These are phyloP conservation scores for Ogataea saltuana DNA, from an alignment of 805 yeast species.

Conservation along the genomic window DNA sequence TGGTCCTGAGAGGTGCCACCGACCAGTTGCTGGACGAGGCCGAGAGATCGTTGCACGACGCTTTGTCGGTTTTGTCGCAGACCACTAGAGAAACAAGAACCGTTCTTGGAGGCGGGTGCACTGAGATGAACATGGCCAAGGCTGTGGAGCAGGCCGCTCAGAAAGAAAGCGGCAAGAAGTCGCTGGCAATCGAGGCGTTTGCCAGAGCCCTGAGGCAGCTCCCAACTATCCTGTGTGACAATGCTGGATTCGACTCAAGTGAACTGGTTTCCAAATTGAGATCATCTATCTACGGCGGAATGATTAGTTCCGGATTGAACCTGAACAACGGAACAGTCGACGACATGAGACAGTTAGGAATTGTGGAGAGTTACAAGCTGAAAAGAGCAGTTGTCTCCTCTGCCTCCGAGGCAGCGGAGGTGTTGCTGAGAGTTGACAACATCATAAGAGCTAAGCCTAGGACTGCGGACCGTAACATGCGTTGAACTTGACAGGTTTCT, in stretches of 20 bases:
- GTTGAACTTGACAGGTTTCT: slow-evolving; percentile 1
- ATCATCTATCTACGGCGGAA: slow-evolving; percentile 88
- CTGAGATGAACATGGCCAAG: slow-evolving; percentile 91
- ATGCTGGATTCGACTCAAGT: slow-evolving; percentile 94
- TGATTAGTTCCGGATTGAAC: slow-evolving; percentile 89
- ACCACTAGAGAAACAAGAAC: slow-evolving; percentile 92
- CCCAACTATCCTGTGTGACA: slow-evolving; percentile 94
- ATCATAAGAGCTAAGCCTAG: slow-evolving; percentile 96
- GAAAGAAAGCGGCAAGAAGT: slow-evolving; percentile 88
- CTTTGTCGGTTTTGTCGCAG: slow-evolving; percentile 91
- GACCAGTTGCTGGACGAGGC: slow-evolving; percentile 98
- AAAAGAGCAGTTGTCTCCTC: slow-evolving; percentile 92
- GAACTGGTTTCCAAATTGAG: slow-evolving; percentile 89
- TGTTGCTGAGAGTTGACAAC: slow-evolving; percentile 91
- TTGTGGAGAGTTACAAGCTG: slow-evolving; percentile 89
- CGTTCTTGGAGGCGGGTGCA: slow-evolving; percentile 92
- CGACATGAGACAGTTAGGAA: slow-evolving; percentile 92
- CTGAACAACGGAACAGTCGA: slow-evolving; percentile 80
- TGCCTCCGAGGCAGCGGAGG: slow-evolving; percentile 98
- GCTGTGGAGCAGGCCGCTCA: slow-evolving; percentile 94
- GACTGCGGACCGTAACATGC: slow-evolving; percentile 75
- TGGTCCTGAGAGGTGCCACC: slow-evolving; percentile 96
- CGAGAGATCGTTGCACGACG: slow-evolving; percentile 95
- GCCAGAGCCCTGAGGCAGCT: slow-evolving; percentile 92
- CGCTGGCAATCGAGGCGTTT: slow-evolving; percentile 92